These are phyloP conservation scores for Mangifera indica DNA, from an alignment of 345 rosid species.

Conservation along the genomic window DNA sequence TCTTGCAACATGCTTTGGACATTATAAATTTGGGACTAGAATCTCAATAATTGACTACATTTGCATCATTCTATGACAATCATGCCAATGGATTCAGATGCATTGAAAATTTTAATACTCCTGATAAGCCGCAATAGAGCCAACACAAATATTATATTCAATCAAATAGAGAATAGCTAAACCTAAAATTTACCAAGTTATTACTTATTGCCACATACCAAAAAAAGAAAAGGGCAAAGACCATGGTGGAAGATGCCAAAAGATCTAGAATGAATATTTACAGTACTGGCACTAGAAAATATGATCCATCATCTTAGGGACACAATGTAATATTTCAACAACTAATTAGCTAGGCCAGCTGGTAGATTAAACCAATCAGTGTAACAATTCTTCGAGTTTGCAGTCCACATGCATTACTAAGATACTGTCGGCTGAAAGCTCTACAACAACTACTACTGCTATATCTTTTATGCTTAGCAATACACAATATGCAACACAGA, in stretches of 20 bases:
- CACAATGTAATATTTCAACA: background rate
- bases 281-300: background rate
- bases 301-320: background rate
- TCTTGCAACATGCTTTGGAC: background rate
- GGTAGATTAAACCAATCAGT: background rate
- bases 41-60: background rate
- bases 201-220: background rate
- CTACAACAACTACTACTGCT: background rate
- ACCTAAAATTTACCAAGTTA: background rate
- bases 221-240: background rate
- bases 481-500: background rate
- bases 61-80: background rate
- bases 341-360: background rate
- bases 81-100: background rate
- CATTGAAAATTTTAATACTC: background rate
- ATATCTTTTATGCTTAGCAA: background rate
- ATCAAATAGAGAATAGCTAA: background rate
- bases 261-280: background rate
- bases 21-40: background rate
- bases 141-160: background rate
- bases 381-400: background rate
- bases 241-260: background rate
- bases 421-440: background rate
- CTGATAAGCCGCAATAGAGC: background rate
- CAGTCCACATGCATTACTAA: background rate